Evolutionary conservation across 176 grass and related monocot species (phyloP), one percentile per base, ranked within the genome.

Genomic region (Triticum timopheevii): DNA sequence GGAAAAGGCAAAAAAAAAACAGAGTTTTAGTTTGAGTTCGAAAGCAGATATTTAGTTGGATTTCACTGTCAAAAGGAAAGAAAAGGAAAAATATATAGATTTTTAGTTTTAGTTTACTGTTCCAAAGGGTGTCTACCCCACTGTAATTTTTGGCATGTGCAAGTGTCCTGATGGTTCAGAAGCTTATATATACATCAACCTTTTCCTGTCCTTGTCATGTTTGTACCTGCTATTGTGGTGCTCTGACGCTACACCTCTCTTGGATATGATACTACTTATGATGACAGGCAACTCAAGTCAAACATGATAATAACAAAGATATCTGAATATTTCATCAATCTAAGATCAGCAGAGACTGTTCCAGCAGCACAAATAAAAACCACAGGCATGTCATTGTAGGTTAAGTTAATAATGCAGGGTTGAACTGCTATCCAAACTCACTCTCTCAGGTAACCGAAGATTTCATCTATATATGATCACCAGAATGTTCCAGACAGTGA

Each of bases 381-480:
- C 80, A 62, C 59, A 49, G 1, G 1, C 20, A 45, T 54, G 20
- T 23, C 19, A 78, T 76, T 49, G 20, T 28, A 54, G 6, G 16
- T 35, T 13, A 59, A 49, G 42, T 25, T 68, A 58, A 17, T 22
- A 61, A 5, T 35, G 77, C 20, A 8, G 16, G 34, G 49, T 36
- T 50, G 63, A 72, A 71, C 62, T 23, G 24, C 33, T 49, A 30
- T 27, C 52, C 61, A 45, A 85, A 76, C 88, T 61, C 80, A 38
- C 83, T 28, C 68, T 65, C 49, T 61, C 10, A 76, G 61, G 67
- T 54, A 77, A 76, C 69, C 59, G 2, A 61, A 82, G 64, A 22
- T 80, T 59, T 85, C 69, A 82, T 62, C 62, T 28, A 62, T 73
- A 40, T 63, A 86, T 12, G 69, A 76, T 76, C 24, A 81, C 61